Conservation (phyloP, 768 basidiomycete species). For the Phlebiopsis gigantea region DNA sequence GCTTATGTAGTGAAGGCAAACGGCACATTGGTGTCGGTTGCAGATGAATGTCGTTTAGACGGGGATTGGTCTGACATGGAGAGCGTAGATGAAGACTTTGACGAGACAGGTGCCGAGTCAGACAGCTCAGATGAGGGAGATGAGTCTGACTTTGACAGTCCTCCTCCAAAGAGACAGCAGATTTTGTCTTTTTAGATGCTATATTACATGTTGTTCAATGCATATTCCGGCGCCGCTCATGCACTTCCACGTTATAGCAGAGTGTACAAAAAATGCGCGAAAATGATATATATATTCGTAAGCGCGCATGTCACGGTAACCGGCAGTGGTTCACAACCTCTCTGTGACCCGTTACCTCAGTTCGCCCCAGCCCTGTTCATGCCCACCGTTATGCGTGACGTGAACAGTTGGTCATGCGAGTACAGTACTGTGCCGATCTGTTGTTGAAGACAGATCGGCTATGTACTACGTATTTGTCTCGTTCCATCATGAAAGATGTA, state of each 20-base stretch:
- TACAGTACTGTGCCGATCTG: not conserved
- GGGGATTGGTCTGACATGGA: not conserved
- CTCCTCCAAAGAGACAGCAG: not conserved
- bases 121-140: not conserved
- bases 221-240: not conserved
- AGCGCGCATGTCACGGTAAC: not conserved
- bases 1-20: not conserved
- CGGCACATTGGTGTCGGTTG: not conserved
- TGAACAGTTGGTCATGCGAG: not conserved
- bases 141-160: too few species aligned
- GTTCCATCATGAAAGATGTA: too few species aligned
- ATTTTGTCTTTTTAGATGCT: not conserved
- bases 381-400: conserved; percentile 2
- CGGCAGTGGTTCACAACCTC: not conserved
- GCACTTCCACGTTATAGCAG: not conserved
- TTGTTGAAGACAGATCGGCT: too few species aligned
- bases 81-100: not conserved
- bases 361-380: not conserved
- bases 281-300: not conserved
- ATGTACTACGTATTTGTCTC: too few species aligned
- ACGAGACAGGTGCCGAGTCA: not conserved
- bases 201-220: not conserved
- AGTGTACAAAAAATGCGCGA: not conserved
- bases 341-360: not conserved
- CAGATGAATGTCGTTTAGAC: not conserved